These are phyloP conservation scores for Kuraishia ogatae DNA, from an alignment of 805 yeast genomes.

Conservation along the genomic window DNA sequence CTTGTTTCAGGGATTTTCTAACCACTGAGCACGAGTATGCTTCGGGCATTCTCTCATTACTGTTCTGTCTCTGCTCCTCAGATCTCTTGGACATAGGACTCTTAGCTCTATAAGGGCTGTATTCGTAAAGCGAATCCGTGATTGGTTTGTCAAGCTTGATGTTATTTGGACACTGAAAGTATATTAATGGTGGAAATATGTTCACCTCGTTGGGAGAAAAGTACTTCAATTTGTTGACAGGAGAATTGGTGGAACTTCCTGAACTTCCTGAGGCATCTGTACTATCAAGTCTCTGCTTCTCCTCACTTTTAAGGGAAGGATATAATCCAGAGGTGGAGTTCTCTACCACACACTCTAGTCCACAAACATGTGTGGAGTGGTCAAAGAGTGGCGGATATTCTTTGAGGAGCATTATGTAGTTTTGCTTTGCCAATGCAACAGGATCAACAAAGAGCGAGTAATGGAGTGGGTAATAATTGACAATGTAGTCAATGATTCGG, in stretches of 20 bases:
- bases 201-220: neutral
- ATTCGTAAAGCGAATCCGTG: neutral
- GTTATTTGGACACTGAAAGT: conserved; percentile 3
- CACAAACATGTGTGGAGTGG: neutral
- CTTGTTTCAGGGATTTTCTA: neutral
- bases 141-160: neutral
- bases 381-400: neutral
- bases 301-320: neutral
- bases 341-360: neutral
- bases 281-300: neutral
- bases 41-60: neutral
- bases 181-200: conserved; percentile 1
- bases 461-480: neutral
- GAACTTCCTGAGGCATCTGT: neutral
- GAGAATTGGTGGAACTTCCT: neutral
- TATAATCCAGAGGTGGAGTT: neutral
- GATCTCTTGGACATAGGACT: neutral
- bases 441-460: neutral
- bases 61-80: neutral
- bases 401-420: neutral
- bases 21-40: conserved; percentile 2
- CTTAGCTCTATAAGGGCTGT: neutral
- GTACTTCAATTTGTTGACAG: neutral
- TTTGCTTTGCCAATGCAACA: neutral
- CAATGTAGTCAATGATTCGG: neutral